Evolutionary conservation across 1,284 basidiomycete genomes (phyloP).

Genomic region (Puccinia sorghi): DNA sequence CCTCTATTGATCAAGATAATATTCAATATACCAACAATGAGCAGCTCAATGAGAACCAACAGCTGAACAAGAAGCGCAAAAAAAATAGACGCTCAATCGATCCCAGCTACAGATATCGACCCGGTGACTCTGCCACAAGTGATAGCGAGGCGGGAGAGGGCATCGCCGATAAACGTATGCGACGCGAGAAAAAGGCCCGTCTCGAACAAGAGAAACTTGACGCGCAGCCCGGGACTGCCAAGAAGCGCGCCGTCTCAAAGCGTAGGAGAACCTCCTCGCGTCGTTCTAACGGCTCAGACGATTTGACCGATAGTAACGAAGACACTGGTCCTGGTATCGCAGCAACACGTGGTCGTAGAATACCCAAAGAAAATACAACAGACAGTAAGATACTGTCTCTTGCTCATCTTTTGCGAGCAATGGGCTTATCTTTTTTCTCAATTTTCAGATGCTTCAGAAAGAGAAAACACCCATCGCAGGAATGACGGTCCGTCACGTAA

Average conservation of each 20-base stretch:
- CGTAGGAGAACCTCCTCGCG: constrained; percentile 2
- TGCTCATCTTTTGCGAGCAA: not conserved
- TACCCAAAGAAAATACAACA: constrained; percentile 17
- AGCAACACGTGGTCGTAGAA: constrained; percentile 20
- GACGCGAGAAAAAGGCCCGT: constrained; percentile 42
- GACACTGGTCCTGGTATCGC: constrained; percentile 40
- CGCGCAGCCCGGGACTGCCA: not conserved
- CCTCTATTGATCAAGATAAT: not conserved
- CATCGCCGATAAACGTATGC: constrained; percentile 36
- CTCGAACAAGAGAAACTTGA: constrained; percentile 11
- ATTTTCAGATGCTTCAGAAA: not conserved
- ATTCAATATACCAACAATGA: constrained; percentile 17
- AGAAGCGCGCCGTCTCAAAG: constrained; percentile 3
- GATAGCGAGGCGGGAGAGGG: constrained; percentile 47
- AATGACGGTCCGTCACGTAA: not conserved
- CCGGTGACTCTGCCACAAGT: constrained; percentile 40
- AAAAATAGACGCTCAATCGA: constrained; percentile 33
- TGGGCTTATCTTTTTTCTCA: not conserved
- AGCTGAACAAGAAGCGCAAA: constrained; percentile 36
- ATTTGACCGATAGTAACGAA: constrained; percentile 41
- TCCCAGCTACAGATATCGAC: constrained; percentile 42
- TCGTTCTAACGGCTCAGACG: constrained; percentile 22
- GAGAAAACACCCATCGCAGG: not conserved
- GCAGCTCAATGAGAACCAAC: not conserved
- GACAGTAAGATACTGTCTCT: constrained; percentile 23